phyloP scores from a whole-genome alignment of 1,284 basidiomycete species.

The Anthracocystis setariae region DNA sequence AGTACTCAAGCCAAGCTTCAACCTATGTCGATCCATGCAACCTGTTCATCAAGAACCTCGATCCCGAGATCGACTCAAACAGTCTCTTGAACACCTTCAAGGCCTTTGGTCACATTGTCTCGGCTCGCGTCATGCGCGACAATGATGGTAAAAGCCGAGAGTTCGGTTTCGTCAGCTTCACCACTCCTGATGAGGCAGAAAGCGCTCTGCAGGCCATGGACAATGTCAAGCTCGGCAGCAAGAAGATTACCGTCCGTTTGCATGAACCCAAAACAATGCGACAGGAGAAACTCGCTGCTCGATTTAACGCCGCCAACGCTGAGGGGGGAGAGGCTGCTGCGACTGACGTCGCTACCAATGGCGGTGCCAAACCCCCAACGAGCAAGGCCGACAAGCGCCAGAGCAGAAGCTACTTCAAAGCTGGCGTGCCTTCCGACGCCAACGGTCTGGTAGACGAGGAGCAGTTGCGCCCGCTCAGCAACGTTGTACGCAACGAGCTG shows the following conservation, averaged over 20 bases:
- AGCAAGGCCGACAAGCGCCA: conserved; percentile 39
- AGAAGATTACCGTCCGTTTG: conserved; percentile 83
- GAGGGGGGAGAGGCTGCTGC: conserved; percentile 11
- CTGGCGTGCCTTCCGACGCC: conserved; percentile 44
- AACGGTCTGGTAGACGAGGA: conserved; percentile 70
- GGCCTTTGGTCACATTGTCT: conserved; percentile 68
- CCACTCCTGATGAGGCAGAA: conserved; percentile 71
- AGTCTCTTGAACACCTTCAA: conserved; percentile 56
- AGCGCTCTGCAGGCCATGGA: conserved; percentile 79
- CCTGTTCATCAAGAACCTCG: conserved; percentile 64
- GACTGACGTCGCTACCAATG: neutral
- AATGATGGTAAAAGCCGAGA: conserved; percentile 83
- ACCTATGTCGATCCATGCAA: conserved; percentile 63
- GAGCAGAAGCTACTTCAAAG: conserved; percentile 56
- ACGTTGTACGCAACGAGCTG: conserved; percentile 83
- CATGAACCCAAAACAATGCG: conserved; percentile 89
- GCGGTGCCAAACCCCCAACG: conserved; percentile 4
- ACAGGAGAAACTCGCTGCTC: conserved; percentile 83
- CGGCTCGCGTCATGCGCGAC: conserved; percentile 92
- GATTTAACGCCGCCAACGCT: conserved; percentile 70
- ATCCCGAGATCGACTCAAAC: conserved; percentile 46
- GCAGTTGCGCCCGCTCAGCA: conserved; percentile 78
- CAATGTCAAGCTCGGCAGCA: conserved; percentile 68
- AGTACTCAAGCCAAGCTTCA: conserved; percentile 53
- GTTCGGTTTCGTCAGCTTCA: conserved; percentile 91